Base-by-base conservation (phyloP, 2,329 filamentous ascomycete genomes). In the Pyricularia sp. region DNA sequence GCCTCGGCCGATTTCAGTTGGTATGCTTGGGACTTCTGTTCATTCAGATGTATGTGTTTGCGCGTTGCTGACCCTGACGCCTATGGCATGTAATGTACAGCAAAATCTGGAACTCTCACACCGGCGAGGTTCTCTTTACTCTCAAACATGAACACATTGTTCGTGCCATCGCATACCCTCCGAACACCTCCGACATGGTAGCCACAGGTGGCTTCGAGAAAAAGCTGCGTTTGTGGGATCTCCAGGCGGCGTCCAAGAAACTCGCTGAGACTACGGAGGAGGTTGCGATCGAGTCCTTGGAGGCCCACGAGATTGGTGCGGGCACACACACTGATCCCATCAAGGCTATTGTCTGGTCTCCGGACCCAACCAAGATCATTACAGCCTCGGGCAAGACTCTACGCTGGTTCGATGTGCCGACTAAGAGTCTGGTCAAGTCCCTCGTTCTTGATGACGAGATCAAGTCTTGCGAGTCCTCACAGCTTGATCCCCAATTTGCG, bases 51-150 rank as follows among this genome's bases (percentile, higher is more conserved):
- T 49, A 3, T 28, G 22, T 59, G 24, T 59, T 28, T 26, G 24
- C 30, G 30, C 24, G 22, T 6, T 35, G n/a, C 49, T 64, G 53
- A 64, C 62, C 13, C 13, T 24, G n/a, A 4, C 16, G 26, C 26
- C 40, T 19, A 22, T 28, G 24, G 9, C 19, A 28, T 62, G n/a
- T 67, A 68, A 28, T 62, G n/a, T 67, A 68, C 69, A 96, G 91
- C 62, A 97, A 96, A 76, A 88, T 99, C 64, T 99, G 96, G 94
- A 92, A 99, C 72, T 96, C 94, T 0, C 90, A 96, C 72, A 94
- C 90, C 0, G 96, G 96, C 71, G 93, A 97, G 78, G 86, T 90
- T 62, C 82, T 96, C 57, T 89, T 89, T 72, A 93, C 91, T 3
- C 84, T 99, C 44, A 87, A 93, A 73, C 94, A 99, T 75, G 86